Conservation (phyloP, 495 filamentous ascomycete species). For the Massariosphaeria phaeospora region DNA sequence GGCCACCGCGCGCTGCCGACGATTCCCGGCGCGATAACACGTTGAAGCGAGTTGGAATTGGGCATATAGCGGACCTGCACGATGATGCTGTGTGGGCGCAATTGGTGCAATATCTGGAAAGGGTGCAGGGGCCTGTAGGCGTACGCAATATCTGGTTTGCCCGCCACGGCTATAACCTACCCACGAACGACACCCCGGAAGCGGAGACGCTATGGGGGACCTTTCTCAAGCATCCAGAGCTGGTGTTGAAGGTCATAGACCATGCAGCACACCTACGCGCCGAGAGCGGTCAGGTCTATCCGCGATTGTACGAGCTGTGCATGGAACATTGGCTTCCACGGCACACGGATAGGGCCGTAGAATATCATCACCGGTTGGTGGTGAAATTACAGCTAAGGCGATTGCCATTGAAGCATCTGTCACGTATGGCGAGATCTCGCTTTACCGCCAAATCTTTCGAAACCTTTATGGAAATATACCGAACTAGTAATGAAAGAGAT, state of each 20-base stretch:
- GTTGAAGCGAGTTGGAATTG: slow-evolving; percentile 47
- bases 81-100: slow-evolving; percentile 63
- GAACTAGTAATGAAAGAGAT: slow-evolving; percentile 42
- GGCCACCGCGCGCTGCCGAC: background rate
- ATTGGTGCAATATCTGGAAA: slow-evolving; percentile 56
- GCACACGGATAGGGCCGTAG: slow-evolving; percentile 40
- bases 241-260: slow-evolving; percentile 48
- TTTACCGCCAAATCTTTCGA: slow-evolving; percentile 33
- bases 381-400: slow-evolving; percentile 23
- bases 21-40: background rate
- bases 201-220: slow-evolving; percentile 55
- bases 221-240: slow-evolving; percentile 46
- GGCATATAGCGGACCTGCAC: slow-evolving; percentile 45
- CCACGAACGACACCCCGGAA: slow-evolving; percentile 42
- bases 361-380: slow-evolving; percentile 29
- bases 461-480: slow-evolving; percentile 50
- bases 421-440: slow-evolving; percentile 40
- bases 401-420: slow-evolving; percentile 29
- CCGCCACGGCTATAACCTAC: slow-evolving; percentile 46
- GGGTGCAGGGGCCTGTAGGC: slow-evolving; percentile 56
- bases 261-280: slow-evolving; percentile 55
- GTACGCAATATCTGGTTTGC: slow-evolving; percentile 58
- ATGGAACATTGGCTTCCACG: slow-evolving; percentile 50
- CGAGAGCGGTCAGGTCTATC: slow-evolving; percentile 44
- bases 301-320: slow-evolving; percentile 47